Base-by-base conservation (phyloP, 2,329 filamentous ascomycete species). In the Gyromitra esculenta region DNA sequence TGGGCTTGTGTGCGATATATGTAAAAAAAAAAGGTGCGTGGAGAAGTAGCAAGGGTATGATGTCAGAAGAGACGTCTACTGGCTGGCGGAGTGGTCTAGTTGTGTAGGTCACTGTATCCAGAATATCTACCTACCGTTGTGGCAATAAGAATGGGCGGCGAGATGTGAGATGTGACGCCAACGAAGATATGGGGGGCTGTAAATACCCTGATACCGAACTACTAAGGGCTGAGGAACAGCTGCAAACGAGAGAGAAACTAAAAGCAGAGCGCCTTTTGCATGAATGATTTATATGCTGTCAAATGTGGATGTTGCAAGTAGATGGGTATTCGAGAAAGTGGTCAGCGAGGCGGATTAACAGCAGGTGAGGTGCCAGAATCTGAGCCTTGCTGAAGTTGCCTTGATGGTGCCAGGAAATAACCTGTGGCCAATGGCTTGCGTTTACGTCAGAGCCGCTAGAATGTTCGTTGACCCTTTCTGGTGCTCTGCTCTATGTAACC, bases 1-100 rank as follows among this genome's bases (percentile, higher is more conserved):
- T 50, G 75, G 72, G 65, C 62, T 77, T 56, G 60, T 75, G 75
- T 62, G 71, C 75, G 56, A 72, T 73, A 74, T 77, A 77, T 77
- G 72, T 71, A 69, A 59, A 63, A 66, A 65, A 62, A 69, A 48
- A 5, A 54, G 50, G 56, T 70, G 72, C 71, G 75, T 75, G 57
- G 71, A 66, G 57, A 43, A 70, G 64, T 48, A 74, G 71, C 70
- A 59, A 74, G 66, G 72, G 64, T 73, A 74, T 77, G 75, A 77
- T 77, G 75, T 77, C 75, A 77, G 71, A 70, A 74, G 71, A 56
- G 69, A 45, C 48, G 59, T 60, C 52, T 66, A 69, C 71, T 77
- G 75, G 75, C 48, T 68, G 64, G 67, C 35, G 18, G 52, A 56
- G 65, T 11, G 39, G 31, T 59, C 25, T 50, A 48, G 39, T 48